Base-by-base conservation (phyloP, 1,284 basidiomycete genomes). In the Agroathelia rolfsii region DNA sequence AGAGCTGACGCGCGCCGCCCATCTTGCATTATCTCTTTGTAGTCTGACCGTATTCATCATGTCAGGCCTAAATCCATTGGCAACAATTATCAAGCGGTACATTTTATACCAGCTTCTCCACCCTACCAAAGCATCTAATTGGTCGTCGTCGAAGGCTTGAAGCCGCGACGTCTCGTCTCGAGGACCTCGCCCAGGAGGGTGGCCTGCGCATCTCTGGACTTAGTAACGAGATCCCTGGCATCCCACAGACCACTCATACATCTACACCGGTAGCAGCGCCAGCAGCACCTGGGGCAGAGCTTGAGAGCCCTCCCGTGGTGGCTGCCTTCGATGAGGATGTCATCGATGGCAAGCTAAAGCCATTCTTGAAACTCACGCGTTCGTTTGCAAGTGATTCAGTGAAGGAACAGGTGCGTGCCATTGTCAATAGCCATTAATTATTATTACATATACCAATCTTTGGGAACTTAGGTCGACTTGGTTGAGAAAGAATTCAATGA, bases 151-250 rank as follows among this genome's bases (percentile, higher is more conserved):
- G 16, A 47, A 86, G 86, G 41, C 70, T 89, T 34, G 85, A 94
- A 67, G 94, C 95, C 28, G 89, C 90, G 3, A 93, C 92, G 6
- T 90, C 88, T 32, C 77, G 94, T 34, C 75, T 98, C 17, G 94
- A 98, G 59, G 94, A 98, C 53, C 69, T 96, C 39, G 85, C 82
- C 34, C 56, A 67, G 38, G 62, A 64, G 26, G 59, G 61, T 32
- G 57, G 52, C 47, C 41, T 45, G 48, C 24, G 49, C 50, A 29
- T 45, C 45, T 39, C n/a, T n/a, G n/a, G n/a, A n/a, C n/a, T n/a
- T n/a, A n/a, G n/a, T n/a, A n/a, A n/a, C n/a, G n/a, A n/a, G n/a
- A n/a, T n/a, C 44, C 30, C 51, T 9, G 47, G 53, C 41, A 47
- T 45, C 36, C 47, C 51, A 30, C 44, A 56, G 15, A 46, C 50